Base-by-base conservation (phyloP, 2,329 filamentous ascomycete species). In the Diplodia corticola region DNA sequence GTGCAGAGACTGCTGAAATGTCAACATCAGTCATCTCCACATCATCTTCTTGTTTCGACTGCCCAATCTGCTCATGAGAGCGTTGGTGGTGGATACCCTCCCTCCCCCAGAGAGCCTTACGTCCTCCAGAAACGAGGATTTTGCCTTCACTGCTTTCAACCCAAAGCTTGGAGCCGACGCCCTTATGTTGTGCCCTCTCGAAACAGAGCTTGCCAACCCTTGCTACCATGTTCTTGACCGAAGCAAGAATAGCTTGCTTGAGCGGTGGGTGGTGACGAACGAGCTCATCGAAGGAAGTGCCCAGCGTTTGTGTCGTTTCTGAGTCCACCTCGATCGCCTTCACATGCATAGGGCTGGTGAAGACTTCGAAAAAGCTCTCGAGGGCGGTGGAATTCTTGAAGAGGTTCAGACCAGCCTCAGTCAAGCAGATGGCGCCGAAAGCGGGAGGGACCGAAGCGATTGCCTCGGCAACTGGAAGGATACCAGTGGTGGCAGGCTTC, bases 391-490 rank as follows among this genome's bases (percentile, higher is more conserved):
- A 97, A 0, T 88, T 86, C 66, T 92, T 88, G 72, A 99, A 96
- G 74, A 97, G 85, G 72, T 91, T 90, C 83, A 97, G 90, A 9
- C 95, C 95, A 30, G 87, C 84, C 69, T 91, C 90, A 71, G 97
- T 97, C 65, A 99, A 81, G 71, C 92, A 99, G 63, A 99, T 96
- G 5, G 95, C 93, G 68, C 94, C 94, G 72, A 99, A 90, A 2
- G 94, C 93, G 67, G 89, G 88, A 0, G 95, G 93, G 3, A 99
- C 88, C 66, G 91, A 90, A 40, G 88, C 88, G 70, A 99, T 96
- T 51, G 93, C 92, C 73, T 99, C 96, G 3, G 88, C 84, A 1
- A 93, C 91, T n/a, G 94, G 88, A 67, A 97, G 82, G 64, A 99
- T 94, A 3, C 92, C 92, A 49, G 83, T 80, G 30, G 91, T 91